Evolutionary conservation across 257 asterid species (phyloP).

Genomic region (Coffea eugenioides): DNA sequence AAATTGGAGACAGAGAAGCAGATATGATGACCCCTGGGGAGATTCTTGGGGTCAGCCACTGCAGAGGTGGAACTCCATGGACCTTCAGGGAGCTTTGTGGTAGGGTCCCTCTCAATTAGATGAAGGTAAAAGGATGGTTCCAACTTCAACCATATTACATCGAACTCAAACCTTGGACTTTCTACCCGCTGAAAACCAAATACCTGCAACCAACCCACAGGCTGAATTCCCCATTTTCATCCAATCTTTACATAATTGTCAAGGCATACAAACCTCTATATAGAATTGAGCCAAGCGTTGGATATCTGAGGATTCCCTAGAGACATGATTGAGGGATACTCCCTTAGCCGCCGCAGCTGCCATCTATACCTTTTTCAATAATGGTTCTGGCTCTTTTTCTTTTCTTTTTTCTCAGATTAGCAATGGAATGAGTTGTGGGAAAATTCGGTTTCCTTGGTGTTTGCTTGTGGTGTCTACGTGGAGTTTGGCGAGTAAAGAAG

Average conservation of each 20-base stretch:
- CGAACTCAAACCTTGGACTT: constrained; percentile 62
- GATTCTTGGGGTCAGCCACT: constrained; percentile 52
- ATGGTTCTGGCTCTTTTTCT: background rate
- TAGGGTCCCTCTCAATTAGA: constrained; percentile 82
- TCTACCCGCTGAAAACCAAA: constrained; percentile 83
- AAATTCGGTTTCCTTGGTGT: too few species aligned
- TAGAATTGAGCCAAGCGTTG: constrained; percentile 79
- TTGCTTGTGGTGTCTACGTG: too few species aligned
- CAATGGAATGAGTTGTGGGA: too few species aligned
- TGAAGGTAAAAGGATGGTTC: constrained; percentile 63
- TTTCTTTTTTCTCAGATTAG: background rate
- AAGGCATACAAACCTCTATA: constrained; percentile 43
- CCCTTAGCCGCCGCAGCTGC: constrained; percentile 66
- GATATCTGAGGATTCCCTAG: constrained; percentile 73
- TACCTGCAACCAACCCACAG: constrained; percentile 31
- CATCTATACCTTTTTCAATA: constrained; percentile 27
- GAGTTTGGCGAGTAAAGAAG: too few species aligned
- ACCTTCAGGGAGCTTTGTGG: constrained; percentile 73
- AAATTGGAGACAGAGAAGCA: constrained; percentile 69
- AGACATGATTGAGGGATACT: constrained; percentile 74
- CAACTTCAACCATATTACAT: constrained; percentile 78
- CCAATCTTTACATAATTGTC: constrained; percentile 1
- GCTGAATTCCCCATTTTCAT: constrained; percentile 8
- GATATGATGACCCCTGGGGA: constrained; percentile 81
- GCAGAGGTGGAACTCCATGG: constrained; percentile 60